Percentiles rank a stretch among this genome's conserved stretches.
phyloP scores from a whole-genome alignment of 2,329 filamentous ascomycete species.

The Monosporascus sp. region DNA sequence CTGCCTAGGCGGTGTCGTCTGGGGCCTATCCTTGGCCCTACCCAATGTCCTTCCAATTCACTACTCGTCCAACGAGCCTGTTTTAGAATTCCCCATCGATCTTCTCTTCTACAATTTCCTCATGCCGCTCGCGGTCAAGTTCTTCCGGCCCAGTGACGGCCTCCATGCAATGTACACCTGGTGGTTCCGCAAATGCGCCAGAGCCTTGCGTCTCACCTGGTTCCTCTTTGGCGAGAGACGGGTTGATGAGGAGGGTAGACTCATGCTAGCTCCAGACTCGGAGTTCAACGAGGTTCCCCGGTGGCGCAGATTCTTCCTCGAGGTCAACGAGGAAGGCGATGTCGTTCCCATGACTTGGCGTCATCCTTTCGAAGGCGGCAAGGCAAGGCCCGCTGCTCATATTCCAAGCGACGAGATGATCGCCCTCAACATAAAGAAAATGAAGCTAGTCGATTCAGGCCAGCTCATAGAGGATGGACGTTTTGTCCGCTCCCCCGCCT shows the following conservation, averaged over 20 bases:
- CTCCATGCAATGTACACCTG: slow-evolving; percentile 84
- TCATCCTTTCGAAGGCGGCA: slow-evolving; percentile 46
- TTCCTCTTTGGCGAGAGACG: slow-evolving; percentile 87
- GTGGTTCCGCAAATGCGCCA: slow-evolving; percentile 91
- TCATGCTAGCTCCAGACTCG: slow-evolving; percentile 40
- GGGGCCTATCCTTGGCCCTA: slow-evolving; percentile 70
- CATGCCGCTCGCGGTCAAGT: slow-evolving; percentile 79
- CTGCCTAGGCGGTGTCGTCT: slow-evolving; percentile 92
- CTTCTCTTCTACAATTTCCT: slow-evolving; percentile 95
- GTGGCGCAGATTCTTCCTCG: slow-evolving; percentile 42
- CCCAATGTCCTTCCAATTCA: slow-evolving; percentile 79
- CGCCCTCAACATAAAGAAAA: slow-evolving; percentile 35
- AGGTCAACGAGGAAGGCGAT: slow-evolving; percentile 34
- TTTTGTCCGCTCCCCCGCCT: slow-evolving; percentile 89
- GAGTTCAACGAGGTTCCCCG: slow-evolving; percentile 28
- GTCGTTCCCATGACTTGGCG: slow-evolving; percentile 55
- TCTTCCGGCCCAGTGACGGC: slow-evolving; percentile 79
- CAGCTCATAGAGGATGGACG: slow-evolving; percentile 66
- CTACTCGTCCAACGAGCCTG: slow-evolving; percentile 88
- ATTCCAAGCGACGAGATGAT: slow-evolving; percentile 33
- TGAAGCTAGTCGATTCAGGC: slow-evolving; percentile 39
- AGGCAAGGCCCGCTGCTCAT: slow-evolving; percentile 35
- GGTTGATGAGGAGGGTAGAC: slow-evolving; percentile 73
- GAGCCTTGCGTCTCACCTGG: slow-evolving; percentile 74
- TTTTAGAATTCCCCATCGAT: slow-evolving; percentile 91